Base-by-base conservation (phyloP, 2,329 filamentous ascomycete species). In the Ilyonectria sp. region DNA sequence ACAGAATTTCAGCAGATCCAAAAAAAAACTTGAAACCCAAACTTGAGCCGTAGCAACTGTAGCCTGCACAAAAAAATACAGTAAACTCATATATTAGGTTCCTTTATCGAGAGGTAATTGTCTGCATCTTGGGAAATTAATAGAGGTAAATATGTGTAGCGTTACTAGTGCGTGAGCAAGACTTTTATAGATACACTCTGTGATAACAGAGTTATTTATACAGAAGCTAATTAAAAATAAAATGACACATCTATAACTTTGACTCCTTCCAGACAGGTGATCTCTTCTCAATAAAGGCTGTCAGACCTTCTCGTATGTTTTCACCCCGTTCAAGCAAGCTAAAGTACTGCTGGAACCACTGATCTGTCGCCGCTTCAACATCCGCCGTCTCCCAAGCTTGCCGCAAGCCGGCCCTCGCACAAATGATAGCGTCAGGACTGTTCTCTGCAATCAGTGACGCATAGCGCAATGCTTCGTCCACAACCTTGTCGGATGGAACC, bases 271-370 rank as follows among this genome's bases (percentile, higher is more conserved):
- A 63, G 15, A 50, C 52, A 31, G 60, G 60, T 5, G 46, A 49
- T 57, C 53, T 56, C 79, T 86, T 87, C 76, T 85, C 79, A 49
- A 81, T 81, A 79, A 88, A 89, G 8, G 86, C 86, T 57, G 75
- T 79, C 62, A 87, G 70, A 1, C 85, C 85, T 67, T 85, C 84
- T 7, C 79, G 74, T 10, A 85, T 79, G 77, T 87, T 87, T 67
- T 84, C 81, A 1, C 83, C 81, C 31, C 78, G 72, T 56, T 82
- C 75, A 67, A 87, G 71, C 8, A 70, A 74, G 33, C 77, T 72
- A 19, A 77, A 80, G 73, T 81, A 85, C 57, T 79, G 74, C 67
- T 84, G 78, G 43, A 81, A 71, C 1, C 81, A 83, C 33, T 81
- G 58, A 71, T 83, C 81, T 8, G 73, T 69, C 4, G 83, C 79